phyloP scores from a whole-genome alignment of 768 basidiomycete genomes.

The Solioccasus polychromus region DNA sequence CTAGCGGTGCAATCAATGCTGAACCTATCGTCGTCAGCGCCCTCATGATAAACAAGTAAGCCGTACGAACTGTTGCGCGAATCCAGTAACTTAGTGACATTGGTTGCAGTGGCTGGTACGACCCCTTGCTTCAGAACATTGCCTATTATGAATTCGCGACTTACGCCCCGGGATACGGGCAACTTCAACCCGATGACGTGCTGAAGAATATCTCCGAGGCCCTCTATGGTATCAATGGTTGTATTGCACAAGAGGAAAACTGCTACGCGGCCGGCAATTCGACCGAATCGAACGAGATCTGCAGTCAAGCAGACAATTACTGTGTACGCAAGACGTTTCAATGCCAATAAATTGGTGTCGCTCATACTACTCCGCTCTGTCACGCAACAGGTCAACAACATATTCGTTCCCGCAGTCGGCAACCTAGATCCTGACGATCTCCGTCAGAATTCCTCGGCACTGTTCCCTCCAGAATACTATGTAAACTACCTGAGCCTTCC shows the following conservation, averaged over 20 bases:
- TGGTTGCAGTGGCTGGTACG: conserved; percentile 55
- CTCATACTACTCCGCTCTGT: too few species aligned
- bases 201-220: conserved; percentile 46
- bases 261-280: conserved; percentile 56
- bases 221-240: conserved; percentile 49
- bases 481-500: conserved; percentile 41
- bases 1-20: conserved; percentile 41
- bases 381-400: conserved; percentile 38
- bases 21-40: conserved; percentile 54
- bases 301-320: conserved; percentile 48
- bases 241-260: conserved; percentile 50
- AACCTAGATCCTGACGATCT: conserved; percentile 55
- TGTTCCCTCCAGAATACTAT: conserved; percentile 59
- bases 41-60: conserved; percentile 63
- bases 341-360: not conserved
- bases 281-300: conserved; percentile 46
- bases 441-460: conserved; percentile 48
- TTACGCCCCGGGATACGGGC: conserved; percentile 65
- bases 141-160: conserved; percentile 60
- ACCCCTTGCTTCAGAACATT: conserved; percentile 60
- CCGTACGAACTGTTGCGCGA: not conserved
- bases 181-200: conserved; percentile 47
- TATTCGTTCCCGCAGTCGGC: conserved; percentile 51
- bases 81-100: not conserved
- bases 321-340: conserved; percentile 43